Percentiles rank a stretch among this genome's conserved stretches.
Evolutionary conservation across 2,329 filamentous ascomycete species (phyloP).

Genomic region (Penicillium hordei): DNA sequence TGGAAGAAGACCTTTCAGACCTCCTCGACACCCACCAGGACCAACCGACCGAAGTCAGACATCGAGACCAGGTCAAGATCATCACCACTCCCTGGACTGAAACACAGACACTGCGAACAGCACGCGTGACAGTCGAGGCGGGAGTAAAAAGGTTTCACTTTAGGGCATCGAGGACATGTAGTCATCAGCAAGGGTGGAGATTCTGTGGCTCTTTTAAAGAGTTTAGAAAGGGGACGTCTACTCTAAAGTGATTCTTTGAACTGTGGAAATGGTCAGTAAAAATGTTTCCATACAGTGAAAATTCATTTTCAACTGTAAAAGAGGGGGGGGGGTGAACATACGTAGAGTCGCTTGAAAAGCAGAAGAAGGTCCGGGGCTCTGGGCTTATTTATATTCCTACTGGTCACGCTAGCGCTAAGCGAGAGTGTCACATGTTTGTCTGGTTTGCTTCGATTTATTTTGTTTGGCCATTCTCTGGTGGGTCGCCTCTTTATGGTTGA

Average conservation of each 20-base stretch:
- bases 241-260: constrained; percentile 96
- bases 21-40: constrained; percentile 81
- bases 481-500: not conserved
- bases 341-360: constrained; percentile 48
- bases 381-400: constrained; percentile 30
- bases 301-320: constrained; percentile 17
- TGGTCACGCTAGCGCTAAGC: constrained; percentile 29
- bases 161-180: constrained; percentile 79
- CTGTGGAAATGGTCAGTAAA: constrained; percentile 37
- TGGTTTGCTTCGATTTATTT: constrained; percentile 12
- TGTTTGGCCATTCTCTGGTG: not conserved
- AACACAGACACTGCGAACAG: constrained; percentile 36
- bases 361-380: constrained; percentile 27
- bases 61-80: constrained; percentile 77
- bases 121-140: constrained; percentile 38
- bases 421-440: constrained; percentile 23
- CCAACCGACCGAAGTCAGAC: constrained; percentile 75
- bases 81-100: constrained; percentile 86
- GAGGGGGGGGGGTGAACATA: constrained; percentile 33
- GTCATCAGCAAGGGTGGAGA: constrained; percentile 93
- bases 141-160: constrained; percentile 72
- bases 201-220: constrained; percentile 90
- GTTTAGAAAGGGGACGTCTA: constrained; percentile 87
- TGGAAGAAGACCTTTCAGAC: constrained; percentile 72
- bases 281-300: constrained; percentile 15